phyloP scores from a whole-genome alignment of 1,284 basidiomycete species.

The Ustilago hordei region DNA sequence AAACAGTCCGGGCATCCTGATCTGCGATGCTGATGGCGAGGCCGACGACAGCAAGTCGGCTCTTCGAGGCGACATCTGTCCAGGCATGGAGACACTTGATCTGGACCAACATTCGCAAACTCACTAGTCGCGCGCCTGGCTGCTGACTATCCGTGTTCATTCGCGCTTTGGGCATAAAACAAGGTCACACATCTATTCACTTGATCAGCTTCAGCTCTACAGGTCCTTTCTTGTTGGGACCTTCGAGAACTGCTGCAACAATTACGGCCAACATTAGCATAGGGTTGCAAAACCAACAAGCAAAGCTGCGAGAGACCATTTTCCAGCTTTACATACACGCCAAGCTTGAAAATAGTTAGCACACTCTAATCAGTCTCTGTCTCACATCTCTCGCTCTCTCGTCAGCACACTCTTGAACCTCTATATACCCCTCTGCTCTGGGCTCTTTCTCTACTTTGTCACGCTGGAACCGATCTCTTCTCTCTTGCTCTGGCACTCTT shows the following conservation, averaged over 20 bases:
- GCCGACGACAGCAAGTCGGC: neutral
- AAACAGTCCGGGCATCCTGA: slow-evolving; percentile 29
- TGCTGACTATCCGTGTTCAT: no score
- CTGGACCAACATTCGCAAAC: slow-evolving; percentile 14
- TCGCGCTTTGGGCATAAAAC: no score
- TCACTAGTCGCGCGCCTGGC: neutral
- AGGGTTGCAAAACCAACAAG: slow-evolving; percentile 4
- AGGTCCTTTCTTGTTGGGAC: neutral
- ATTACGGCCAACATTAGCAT: slow-evolving; percentile 3
- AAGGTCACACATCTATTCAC: neutral
- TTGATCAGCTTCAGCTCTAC: neutral
- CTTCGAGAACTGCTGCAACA: neutral
- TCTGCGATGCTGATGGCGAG: slow-evolving; percentile 3
- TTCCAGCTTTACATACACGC: slow-evolving; percentile 16
- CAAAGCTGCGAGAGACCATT: slow-evolving; percentile 19
- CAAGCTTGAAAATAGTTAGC: slow-evolving; percentile 16
- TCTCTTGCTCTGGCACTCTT: neutral
- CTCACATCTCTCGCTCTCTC: slow-evolving; percentile 1
- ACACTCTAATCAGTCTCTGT: slow-evolving; percentile 4
- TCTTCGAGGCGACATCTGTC: slow-evolving; percentile 16
- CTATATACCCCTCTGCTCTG: slow-evolving; percentile 6
- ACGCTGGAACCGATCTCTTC: neutral
- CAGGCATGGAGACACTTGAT: slow-evolving; percentile 22
- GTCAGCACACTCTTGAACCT: neutral
- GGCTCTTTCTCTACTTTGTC: neutral